phyloP scores from a whole-genome alignment of 2,329 filamentous ascomycete genomes.

The Falciphora oryzae region DNA sequence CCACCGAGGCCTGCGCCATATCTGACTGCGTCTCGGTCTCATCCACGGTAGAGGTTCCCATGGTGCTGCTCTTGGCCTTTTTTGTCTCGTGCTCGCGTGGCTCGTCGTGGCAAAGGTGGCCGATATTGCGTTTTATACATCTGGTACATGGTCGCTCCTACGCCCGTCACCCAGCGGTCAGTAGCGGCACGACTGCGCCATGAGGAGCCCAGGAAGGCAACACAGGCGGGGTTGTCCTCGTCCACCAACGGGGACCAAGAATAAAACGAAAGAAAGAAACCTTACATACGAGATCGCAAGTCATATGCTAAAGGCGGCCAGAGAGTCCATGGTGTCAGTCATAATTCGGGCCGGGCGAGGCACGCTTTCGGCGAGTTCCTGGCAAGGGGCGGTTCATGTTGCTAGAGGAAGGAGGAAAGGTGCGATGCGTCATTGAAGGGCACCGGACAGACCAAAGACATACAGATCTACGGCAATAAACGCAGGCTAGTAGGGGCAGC shows the following conservation, averaged over 20 bases:
- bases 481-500: slow-evolving; percentile 60
- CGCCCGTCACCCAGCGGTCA: slow-evolving; percentile 10
- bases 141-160: slow-evolving; percentile 94
- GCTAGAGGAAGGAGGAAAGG: background rate
- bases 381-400: background rate
- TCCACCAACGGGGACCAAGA: too few species aligned
- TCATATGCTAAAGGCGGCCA: slow-evolving; percentile 68
- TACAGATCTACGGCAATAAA: slow-evolving; percentile 87
- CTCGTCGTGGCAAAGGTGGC: slow-evolving; percentile 96
- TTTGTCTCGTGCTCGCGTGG: slow-evolving; percentile 79
- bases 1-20: slow-evolving; percentile 41
- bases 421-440: background rate
- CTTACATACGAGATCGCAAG: slow-evolving; percentile 77
- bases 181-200: background rate
- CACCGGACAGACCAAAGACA: slow-evolving; percentile 38
- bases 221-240: too few species aligned
- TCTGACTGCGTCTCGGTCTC: slow-evolving; percentile 54
- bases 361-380: background rate
- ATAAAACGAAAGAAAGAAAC: slow-evolving; percentile 15
- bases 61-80: slow-evolving; percentile 62
- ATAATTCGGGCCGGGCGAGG: background rate
- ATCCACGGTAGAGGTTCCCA: slow-evolving; percentile 51
- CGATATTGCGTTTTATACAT: slow-evolving; percentile 98
- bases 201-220: background rate
- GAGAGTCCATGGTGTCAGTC: background rate